Evolutionary conservation across 768 basidiomycete genomes (phyloP).

Genomic region (Vararia minispora): DNA sequence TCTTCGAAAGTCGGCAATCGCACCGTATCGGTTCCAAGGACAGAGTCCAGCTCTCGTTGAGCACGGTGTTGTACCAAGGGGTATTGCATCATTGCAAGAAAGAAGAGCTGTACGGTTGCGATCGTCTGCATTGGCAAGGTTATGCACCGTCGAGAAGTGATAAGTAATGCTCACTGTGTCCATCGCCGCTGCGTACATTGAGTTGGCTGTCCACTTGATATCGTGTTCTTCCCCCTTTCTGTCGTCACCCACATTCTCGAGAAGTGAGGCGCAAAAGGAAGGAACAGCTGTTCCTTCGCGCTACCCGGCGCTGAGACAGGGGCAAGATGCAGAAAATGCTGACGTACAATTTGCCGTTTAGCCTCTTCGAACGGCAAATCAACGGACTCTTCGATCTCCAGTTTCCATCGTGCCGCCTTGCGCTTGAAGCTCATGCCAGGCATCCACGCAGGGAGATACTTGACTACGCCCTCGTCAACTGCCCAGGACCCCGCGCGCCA

Average conservation of each 20-base stretch:
- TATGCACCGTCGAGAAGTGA: neutral
- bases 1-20: slow-evolving; percentile 54
- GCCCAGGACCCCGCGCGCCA: slow-evolving; percentile 1
- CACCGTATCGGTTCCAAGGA: slow-evolving; percentile 32
- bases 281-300: slow-evolving; percentile 25
- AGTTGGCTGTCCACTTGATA: slow-evolving; percentile 75
- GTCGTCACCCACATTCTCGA: slow-evolving; percentile 34
- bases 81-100: slow-evolving; percentile 55
- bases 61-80: slow-evolving; percentile 33
- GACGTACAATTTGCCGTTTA: slow-evolving; percentile 41
- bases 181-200: slow-evolving; percentile 57
- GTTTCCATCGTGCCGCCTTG: slow-evolving; percentile 52
- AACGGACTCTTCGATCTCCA: slow-evolving; percentile 51
- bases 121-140: slow-evolving; percentile 30
- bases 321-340: slow-evolving; percentile 29
- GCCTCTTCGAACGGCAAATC: slow-evolving; percentile 52
- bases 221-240: slow-evolving; percentile 43
- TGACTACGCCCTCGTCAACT: slow-evolving; percentile 24
- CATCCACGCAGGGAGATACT: slow-evolving; percentile 49
- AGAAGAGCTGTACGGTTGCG: slow-evolving; percentile 44
- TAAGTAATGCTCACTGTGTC: slow-evolving; percentile 41
- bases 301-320: slow-evolving; percentile 13
- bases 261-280: slow-evolving; percentile 38
- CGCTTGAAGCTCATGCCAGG: slow-evolving; percentile 59
- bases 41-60: slow-evolving; percentile 53